Conservation (phyloP, 176 grass and related monocot genomes). For the Alloteropsis semialata region DNA sequence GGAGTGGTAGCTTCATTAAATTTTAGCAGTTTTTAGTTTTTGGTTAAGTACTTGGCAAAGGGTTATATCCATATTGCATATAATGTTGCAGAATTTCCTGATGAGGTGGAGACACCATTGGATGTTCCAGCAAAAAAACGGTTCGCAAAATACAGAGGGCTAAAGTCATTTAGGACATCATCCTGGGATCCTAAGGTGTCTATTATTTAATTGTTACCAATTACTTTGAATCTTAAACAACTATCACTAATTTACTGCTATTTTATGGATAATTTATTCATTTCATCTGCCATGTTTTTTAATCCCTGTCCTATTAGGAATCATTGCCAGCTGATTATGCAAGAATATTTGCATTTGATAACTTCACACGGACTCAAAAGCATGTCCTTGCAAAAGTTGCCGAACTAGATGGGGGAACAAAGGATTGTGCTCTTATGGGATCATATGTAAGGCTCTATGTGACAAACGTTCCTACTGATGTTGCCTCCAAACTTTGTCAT, state of each 20-base stretch:
- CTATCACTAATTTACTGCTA: not conserved
- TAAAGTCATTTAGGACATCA: constrained; percentile 94
- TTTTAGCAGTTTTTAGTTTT: not conserved
- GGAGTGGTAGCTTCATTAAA: not conserved
- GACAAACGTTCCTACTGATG: too few species aligned
- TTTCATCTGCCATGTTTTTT: constrained; percentile 34
- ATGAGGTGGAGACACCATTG: constrained; percentile 96
- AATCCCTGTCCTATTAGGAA: constrained; percentile 59
- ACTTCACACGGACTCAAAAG: too few species aligned
- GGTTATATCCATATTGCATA: not conserved
- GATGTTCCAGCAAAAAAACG: constrained; percentile 84
- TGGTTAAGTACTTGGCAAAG: constrained; percentile 2
- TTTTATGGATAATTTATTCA: constrained; percentile 2
- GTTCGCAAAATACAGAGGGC: constrained; percentile 93
- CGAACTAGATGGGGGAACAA: constrained; percentile 37
- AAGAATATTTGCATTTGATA: constrained; percentile 93
- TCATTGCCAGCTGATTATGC: constrained; percentile 80
- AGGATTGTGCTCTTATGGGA: constrained; percentile 58
- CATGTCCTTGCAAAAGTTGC: constrained; percentile 57
- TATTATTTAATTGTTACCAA: constrained; percentile 20
- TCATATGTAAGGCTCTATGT: too few species aligned
- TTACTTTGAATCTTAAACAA: not conserved
- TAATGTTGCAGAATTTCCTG: constrained; percentile 83
- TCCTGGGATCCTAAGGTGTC: constrained; percentile 91
- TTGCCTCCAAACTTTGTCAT: too few species aligned